Conservation (phyloP, 2,329 filamentous ascomycete genomes). For the Microdochium bolleyi region DNA sequence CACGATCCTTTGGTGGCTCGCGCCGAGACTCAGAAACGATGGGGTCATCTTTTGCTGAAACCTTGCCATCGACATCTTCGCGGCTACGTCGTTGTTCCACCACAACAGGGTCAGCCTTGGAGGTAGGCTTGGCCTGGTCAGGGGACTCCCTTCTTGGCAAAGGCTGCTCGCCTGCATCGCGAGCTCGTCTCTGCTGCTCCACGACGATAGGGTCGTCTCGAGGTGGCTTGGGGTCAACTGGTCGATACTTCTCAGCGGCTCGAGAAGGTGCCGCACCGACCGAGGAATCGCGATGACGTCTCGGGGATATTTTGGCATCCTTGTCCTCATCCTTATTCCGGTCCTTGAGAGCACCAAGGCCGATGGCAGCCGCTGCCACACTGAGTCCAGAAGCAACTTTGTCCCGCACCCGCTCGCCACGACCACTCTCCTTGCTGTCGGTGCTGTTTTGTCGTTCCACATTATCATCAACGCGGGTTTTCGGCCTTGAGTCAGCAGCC, state of each 20-base stretch:
- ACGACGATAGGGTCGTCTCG: conserved; percentile 11
- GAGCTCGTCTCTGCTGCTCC: conserved; percentile 12
- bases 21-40: conserved; percentile 10
- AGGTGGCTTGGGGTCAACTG: not conserved
- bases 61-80: not conserved
- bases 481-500: conserved; percentile 8
- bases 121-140: conserved; percentile 7
- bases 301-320: conserved; percentile 17
- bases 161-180: not conserved
- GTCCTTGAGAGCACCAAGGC: conserved; percentile 30
- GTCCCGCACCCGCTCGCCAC: conserved; percentile 35
- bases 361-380: conserved; percentile 39
- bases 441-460: conserved; percentile 18
- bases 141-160: conserved; percentile 13
- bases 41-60: conserved; percentile 6
- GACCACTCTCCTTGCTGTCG: conserved; percentile 28
- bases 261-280: conserved; percentile 14
- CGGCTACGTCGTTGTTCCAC: not conserved
- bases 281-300: conserved; percentile 14
- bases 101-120: not conserved
- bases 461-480: conserved; percentile 15
- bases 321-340: conserved; percentile 28
- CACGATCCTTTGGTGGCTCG: conserved; percentile 7
- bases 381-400: conserved; percentile 39
- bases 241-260: conserved; percentile 14